Evolutionary conservation across 2,329 filamentous ascomycete genomes (phyloP), one percentile per base, ranked within the genome.

Genomic region (Clarireedia paspali): DNA sequence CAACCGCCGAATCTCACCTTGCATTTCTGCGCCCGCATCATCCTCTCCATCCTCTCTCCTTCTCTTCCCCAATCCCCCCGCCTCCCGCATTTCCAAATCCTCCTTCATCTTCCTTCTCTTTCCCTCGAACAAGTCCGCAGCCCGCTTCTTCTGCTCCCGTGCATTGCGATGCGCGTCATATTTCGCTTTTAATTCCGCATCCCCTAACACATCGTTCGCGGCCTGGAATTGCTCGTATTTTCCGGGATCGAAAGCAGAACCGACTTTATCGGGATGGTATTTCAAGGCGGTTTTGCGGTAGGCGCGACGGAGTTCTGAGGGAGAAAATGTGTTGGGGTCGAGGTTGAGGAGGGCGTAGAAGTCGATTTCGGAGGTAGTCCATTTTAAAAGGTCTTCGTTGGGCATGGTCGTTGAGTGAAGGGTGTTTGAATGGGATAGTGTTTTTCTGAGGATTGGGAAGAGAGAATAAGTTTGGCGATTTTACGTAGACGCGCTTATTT

Each of bases 231-330:
- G 77, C 71, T 96, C 88, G 76, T 95, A 97, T 66, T 88, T 88
- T 55, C 85, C 84, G 47, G 89, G 79, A 63, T 94, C 89, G 64
- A 87, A 89, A 39, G 79, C 75, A 52, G 81, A 83, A 60, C 85
- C 82, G 55, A 91, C 85, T 74, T 96, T 96, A 78, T 97, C 92
- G 1, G 92, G 92, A 71, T 97, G 92, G 75, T 91, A 90, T 67
- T 89, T 90, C n/a, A 96, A 77, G 3, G 90, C 90, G 30, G 86
- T 85, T 65, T 89, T 88, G 57, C 90, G 83, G 77, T 92, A 96
- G 46, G 89, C 90, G 63, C 67, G 66, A 34, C 66, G 64, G 6
- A 68, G 59, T 58, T 67, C 66, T 6, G 66, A 65, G 39, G 58
- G 59, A 0, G 62, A 61, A 57, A 57, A 65, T 17, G 59, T 59